These are phyloP conservation scores for Dendrobium huoshanense DNA, from an alignment of 106 monocot species.

Conservation along the genomic window DNA sequence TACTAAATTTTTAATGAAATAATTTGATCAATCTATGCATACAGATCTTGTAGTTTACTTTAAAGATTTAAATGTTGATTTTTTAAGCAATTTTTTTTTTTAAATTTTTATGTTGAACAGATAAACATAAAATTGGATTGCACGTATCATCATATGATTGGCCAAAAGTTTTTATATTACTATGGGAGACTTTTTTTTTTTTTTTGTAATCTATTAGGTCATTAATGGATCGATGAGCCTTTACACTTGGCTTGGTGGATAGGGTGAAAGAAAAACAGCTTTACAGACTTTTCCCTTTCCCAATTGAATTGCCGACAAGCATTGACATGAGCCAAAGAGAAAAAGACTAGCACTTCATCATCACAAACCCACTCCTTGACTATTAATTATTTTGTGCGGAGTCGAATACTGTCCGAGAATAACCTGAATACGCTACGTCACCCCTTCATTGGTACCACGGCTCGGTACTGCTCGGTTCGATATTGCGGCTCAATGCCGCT, in stretches of 20 bases:
- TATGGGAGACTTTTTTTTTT: background rate
- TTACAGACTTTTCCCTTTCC: constrained; percentile 3
- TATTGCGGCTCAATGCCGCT: too few species aligned
- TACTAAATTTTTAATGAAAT: too few species aligned
- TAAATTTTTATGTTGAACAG: too few species aligned
- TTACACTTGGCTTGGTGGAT: background rate
- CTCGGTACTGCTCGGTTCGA: too few species aligned
- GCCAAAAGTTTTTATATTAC: background rate
- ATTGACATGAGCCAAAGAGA: background rate
- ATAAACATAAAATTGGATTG: background rate
- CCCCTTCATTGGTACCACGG: too few species aligned
- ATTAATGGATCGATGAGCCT: background rate
- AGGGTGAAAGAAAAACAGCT: constrained; percentile 3
- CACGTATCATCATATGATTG: background rate
- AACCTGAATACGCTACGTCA: too few species aligned
- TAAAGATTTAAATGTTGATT: too few species aligned
- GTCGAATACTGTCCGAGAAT: too few species aligned
- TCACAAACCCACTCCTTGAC: background rate
- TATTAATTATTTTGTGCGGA: too few species aligned
- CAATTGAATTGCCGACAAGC: constrained; percentile 9
- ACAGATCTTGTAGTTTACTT: too few species aligned
- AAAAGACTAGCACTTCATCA: background rate
- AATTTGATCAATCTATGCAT: too few species aligned
- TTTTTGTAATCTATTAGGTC: background rate
- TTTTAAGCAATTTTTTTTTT: too few species aligned